Conservation (phyloP, 352 stramenopile genomes). For the Pseudoperonospora humuli region DNA sequence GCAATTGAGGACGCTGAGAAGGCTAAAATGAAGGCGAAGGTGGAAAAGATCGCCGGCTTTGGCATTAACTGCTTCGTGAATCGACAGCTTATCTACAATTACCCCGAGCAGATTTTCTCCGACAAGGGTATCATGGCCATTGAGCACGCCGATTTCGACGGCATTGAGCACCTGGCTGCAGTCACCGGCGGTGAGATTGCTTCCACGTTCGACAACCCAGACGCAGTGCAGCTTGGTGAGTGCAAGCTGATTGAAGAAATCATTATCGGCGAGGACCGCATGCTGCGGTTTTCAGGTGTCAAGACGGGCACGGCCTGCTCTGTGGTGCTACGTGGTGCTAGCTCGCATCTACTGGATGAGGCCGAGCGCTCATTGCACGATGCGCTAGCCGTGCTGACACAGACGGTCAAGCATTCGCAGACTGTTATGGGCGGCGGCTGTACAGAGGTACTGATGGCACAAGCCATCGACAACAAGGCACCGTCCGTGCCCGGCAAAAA, state of each 20-base stretch:
- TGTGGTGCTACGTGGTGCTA: constrained; percentile 92
- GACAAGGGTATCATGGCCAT: constrained; percentile 98
- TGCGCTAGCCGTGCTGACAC: constrained; percentile 94
- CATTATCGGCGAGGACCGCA: constrained; percentile 97
- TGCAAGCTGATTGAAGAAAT: constrained; percentile 98
- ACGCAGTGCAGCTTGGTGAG: constrained; percentile 93
- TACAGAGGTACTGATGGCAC: constrained; percentile 95
- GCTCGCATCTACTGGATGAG: constrained; percentile 96
- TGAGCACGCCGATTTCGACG: constrained; percentile 99
- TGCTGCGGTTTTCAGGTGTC: constrained; percentile 97
- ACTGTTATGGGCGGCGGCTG: constrained; percentile 96
- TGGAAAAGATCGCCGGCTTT: constrained; percentile 96
- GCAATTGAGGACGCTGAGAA: constrained; percentile 99
- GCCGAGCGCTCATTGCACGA: constrained; percentile 99
- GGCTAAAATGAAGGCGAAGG: constrained; percentile 97
- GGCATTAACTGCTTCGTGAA: constrained; percentile 99
- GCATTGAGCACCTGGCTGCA: constrained; percentile 95
- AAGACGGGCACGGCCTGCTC: constrained; percentile 93
- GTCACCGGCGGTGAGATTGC: constrained; percentile 94
- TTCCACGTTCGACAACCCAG: constrained; percentile 97
- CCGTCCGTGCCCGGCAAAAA: constrained; percentile 95
- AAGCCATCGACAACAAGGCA: constrained; percentile 87
- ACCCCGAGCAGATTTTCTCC: constrained; percentile 97
- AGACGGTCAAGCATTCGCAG: constrained; percentile 95
- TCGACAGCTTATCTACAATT: constrained; percentile 99